These are phyloP conservation scores for Apiotrichum sp. DNA, from an alignment of 1,284 basidiomycete species.

Conservation along the genomic window DNA sequence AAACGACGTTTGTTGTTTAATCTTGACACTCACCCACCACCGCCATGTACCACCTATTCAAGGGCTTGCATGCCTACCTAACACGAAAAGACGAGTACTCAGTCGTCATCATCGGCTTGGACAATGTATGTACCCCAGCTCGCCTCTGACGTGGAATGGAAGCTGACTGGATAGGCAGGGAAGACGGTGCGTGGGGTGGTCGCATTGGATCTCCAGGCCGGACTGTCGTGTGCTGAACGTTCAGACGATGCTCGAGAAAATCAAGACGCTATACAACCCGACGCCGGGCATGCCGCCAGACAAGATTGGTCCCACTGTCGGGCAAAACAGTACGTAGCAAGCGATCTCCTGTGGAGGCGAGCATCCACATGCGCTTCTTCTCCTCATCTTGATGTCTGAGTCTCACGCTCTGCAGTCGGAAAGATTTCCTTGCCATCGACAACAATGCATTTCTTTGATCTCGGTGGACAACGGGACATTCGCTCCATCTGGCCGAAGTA, in stretches of 20 bases:
- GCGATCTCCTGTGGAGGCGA: not conserved
- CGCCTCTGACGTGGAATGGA: too few species aligned
- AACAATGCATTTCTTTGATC: constrained; percentile 87
- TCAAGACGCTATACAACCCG: constrained; percentile 83
- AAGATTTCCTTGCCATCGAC: constrained; percentile 85
- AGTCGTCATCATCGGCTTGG: constrained; percentile 76
- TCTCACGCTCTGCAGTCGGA: constrained; percentile 57
- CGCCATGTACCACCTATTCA: constrained; percentile 78
- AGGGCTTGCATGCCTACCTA: constrained; percentile 78
- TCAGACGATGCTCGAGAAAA: constrained; percentile 81
- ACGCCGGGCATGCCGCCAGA: constrained; percentile 74
- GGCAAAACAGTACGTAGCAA: constrained; percentile 73
- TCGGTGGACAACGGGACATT: constrained; percentile 86
- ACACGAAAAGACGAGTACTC: constrained; percentile 91
- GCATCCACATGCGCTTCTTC: too few species aligned
- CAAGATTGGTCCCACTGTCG: constrained; percentile 88
- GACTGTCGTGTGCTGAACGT: too few species aligned
- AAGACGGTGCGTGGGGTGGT: constrained; percentile 63
- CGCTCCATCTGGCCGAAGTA: constrained; percentile 87
- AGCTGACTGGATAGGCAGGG: constrained; percentile 54
- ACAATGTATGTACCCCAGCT: constrained; percentile 36
- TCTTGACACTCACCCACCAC: not conserved
- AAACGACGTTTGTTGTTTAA: not conserved
- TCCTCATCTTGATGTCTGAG: too few species aligned
- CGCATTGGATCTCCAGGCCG: too few species aligned